Base-by-base conservation (phyloP, 169 alveolate species). In the Plasmodium gonderi region DNA sequence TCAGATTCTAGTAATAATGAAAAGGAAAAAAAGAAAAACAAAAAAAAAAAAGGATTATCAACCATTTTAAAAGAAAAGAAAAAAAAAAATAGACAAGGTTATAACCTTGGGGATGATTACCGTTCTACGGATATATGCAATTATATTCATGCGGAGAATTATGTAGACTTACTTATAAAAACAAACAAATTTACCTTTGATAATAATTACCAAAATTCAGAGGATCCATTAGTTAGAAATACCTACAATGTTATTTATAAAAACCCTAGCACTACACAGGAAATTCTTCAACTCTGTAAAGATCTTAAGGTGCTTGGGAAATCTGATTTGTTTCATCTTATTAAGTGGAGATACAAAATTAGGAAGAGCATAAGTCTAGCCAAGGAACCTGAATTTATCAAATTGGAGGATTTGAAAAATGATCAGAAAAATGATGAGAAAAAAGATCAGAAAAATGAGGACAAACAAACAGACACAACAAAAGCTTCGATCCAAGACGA, bases 261-360 rank as follows among this genome's bases (percentile, higher is more conserved):
- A 68, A 95, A 95, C 76, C 79, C 95, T 6, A 79, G 94, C 45
- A 97, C 99, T 6, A 97, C 97, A 20, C 92, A 95, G 7, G 98
- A 96, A 79, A 92, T 97, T 11, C 85, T 87, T 31, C 94, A 76
- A 20, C 92, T 95, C 23, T 97, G 98, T 45, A 91, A 94, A n/a
- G 97, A 94, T 69, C 78, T 97, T 11, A 91, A 97, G 92, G 98
- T 98, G 36, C 95, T 97, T 29, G 99, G 99, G 3, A 97, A 97
- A 26, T 80, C 96, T 1, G 99, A 98, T 42, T 91, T 98, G 14
- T 94, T 93, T 78, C 94, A 91, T 29, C 80, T 98, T 23, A 92
- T 98, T 44, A 97, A 97, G 90, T 98, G 99, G 99, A 90, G 99
- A 29, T 90, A 95, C 44, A 94, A 93, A 69, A 79, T 97, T 29